These are phyloP conservation scores for Fusarium coicis DNA, from an alignment of 2,329 filamentous ascomycete genomes.

Conservation along the genomic window DNA sequence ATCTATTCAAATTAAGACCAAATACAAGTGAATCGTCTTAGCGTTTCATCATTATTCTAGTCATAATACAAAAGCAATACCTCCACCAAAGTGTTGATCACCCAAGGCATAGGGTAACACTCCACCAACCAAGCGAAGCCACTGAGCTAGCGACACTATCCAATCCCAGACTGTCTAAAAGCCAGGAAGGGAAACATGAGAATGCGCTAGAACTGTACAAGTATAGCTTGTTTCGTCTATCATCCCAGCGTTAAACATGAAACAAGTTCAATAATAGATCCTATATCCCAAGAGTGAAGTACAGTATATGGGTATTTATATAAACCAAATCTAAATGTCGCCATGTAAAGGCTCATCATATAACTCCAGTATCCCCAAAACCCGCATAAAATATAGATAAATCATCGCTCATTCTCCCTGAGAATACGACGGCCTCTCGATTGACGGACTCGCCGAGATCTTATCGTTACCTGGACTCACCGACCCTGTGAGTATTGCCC, in stretches of 20 bases:
- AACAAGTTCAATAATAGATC: too few relatives aligned
- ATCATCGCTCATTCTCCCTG: background rate
- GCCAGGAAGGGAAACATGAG: conserved; percentile 13
- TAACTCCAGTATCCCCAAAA: background rate
- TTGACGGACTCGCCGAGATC: background rate
- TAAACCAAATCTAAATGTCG: background rate
- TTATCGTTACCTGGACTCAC: conserved; percentile 1
- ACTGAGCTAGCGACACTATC: background rate
- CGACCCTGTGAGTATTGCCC: conserved; percentile 14
- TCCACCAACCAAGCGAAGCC: background rate
- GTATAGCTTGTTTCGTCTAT: conserved; percentile 2
- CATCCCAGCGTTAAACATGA: background rate
- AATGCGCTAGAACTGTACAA: conserved; percentile 4
- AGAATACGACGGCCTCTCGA: background rate
- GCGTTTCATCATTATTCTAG: too few relatives aligned
- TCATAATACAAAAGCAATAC: background rate
- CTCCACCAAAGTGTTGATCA: background rate
- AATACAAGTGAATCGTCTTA: too few relatives aligned
- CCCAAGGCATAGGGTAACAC: background rate
- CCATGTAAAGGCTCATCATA: background rate
- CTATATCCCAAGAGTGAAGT: background rate
- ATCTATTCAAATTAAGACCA: too few relatives aligned
- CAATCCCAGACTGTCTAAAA: conserved; percentile 3
- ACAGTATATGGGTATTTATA: background rate
- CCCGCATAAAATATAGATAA: background rate